Base-by-base conservation (phyloP, 345 rosid species). In the Erucastrum elatum region DNA sequence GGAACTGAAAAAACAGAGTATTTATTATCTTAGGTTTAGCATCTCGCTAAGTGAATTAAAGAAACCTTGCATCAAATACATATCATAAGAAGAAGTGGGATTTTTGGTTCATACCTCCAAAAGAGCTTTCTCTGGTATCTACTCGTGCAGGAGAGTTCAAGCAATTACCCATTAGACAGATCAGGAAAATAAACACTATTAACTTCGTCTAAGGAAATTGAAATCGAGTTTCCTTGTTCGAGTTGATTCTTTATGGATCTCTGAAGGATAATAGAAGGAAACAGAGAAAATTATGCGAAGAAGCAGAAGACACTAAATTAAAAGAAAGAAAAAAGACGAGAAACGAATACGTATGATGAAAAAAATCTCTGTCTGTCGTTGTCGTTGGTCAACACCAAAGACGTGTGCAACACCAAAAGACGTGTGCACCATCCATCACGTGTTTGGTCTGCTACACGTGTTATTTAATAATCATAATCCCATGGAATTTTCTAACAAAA, bases 101-200 rank as follows among this genome's bases (percentile, higher is more conserved):
- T 4, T 44, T 44, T 10, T 44, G 51, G 13, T 44, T 10, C 51
- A 58, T 67, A 79, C 77, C 82, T 80, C 80, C 81, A 68, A 70
- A 83, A 80, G 74, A 72, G 56, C 81, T 85, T 79, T 82, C 90
- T 49, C 82, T 75, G 77, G 85, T 80, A 67, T 88, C 87, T 5
- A 89, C 88, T 86, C 80, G 83, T 58, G 89, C 83, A 60, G 88
- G 71, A 82, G 87, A 89, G 75, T 12, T 65, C 37, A 89, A 73
- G 83, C 93, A 91, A 82, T 91, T 91, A 0, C 93, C 93, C 96
- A 89, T 91, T 11, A 55, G 63, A 67, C 10, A 59, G 41, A 33
- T 71, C 67, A 62, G 10, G 11, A 44, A 26, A 41, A 27, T 15
- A 11, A 34, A 71, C 34, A 12, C 51, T 56, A 31, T 33, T 17